These are phyloP conservation scores for Pseudogymnoascus sp. DNA, from an alignment of 2,329 filamentous ascomycete species.

Conservation along the genomic window DNA sequence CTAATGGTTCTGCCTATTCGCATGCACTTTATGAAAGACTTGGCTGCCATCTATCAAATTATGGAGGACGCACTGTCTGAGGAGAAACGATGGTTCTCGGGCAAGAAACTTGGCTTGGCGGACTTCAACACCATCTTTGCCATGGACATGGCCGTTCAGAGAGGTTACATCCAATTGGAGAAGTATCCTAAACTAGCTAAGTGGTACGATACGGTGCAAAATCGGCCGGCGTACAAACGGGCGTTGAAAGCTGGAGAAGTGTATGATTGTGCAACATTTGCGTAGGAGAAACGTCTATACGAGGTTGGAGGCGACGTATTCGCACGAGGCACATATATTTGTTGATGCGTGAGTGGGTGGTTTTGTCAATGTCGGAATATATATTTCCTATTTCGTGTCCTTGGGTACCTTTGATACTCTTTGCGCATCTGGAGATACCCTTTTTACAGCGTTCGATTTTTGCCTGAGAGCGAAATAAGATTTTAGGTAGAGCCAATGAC, in stretches of 20 bases:
- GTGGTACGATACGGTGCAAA: conserved; percentile 20
- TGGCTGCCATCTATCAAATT: conserved; percentile 17
- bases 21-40: conserved; percentile 17
- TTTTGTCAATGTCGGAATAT: background rate
- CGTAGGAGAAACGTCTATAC: background rate
- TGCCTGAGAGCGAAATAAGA: background rate
- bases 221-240: conserved; percentile 16
- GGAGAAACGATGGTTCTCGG: conserved; percentile 24
- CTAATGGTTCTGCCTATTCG: conserved; percentile 20
- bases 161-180: conserved; percentile 18
- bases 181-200: conserved; percentile 21
- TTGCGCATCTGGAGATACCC: background rate
- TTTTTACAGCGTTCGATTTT: background rate
- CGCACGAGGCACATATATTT: background rate
- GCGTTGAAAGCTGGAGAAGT: conserved; percentile 15
- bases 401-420: background rate
- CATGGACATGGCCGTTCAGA: background rate
- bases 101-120: conserved; percentile 2
- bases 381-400: background rate
- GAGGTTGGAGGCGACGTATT: background rate
- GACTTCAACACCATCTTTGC: background rate
- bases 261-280: conserved; percentile 15
- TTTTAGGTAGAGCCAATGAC: too few species aligned
- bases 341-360: background rate
- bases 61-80: conserved; percentile 23